Percentiles rank a stretch among this genome's conserved stretches.
phyloP scores from a whole-genome alignment of 140 eudicot species.

The Oenanthe javanica region DNA sequence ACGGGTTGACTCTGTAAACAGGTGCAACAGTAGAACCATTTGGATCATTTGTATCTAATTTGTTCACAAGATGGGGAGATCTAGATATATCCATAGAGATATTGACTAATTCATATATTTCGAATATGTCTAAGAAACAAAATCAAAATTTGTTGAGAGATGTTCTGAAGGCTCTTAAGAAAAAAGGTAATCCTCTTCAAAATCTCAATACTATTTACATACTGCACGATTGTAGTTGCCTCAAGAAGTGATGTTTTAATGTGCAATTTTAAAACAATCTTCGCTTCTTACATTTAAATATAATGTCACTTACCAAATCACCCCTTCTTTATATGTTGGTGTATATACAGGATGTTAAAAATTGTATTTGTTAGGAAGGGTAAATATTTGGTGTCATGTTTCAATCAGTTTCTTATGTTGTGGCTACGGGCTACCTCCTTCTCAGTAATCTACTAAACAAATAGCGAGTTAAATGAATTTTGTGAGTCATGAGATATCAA shows the following conservation, averaged over 20 bases:
- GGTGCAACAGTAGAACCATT: slow-evolving; percentile 96
- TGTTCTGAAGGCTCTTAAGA: slow-evolving; percentile 49
- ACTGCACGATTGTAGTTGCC: neutral
- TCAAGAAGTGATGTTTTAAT: neutral
- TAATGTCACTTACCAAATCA: neutral
- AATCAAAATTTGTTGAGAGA: slow-evolving; percentile 58
- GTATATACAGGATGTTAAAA: neutral
- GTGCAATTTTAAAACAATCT: neutral
- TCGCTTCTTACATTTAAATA: too few species aligned
- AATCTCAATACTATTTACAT: neutral
- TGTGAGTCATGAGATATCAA: too few species aligned
- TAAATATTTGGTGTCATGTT: too few species aligned
- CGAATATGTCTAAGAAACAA: slow-evolving; percentile 53
- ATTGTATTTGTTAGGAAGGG: too few species aligned
- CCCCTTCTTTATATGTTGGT: neutral
- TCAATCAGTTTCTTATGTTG: too few species aligned
- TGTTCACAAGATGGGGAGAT: slow-evolving; percentile 95
- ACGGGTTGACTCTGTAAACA: slow-evolving; percentile 23
- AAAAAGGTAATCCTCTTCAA: slow-evolving; percentile 39
- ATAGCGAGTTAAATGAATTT: too few species aligned
- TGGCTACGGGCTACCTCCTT: too few species aligned
- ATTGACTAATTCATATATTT: slow-evolving; percentile 48
- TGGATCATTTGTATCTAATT: slow-evolving; percentile 93
- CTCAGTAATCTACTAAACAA: too few species aligned
- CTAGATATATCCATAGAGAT: slow-evolving; percentile 81